Percentiles rank a stretch among this genome's conserved stretches.
These are phyloP conservation scores for Globisporangium perplexum DNA, from an alignment of 352 stramenopile genomes.

Conservation along the genomic window DNA sequence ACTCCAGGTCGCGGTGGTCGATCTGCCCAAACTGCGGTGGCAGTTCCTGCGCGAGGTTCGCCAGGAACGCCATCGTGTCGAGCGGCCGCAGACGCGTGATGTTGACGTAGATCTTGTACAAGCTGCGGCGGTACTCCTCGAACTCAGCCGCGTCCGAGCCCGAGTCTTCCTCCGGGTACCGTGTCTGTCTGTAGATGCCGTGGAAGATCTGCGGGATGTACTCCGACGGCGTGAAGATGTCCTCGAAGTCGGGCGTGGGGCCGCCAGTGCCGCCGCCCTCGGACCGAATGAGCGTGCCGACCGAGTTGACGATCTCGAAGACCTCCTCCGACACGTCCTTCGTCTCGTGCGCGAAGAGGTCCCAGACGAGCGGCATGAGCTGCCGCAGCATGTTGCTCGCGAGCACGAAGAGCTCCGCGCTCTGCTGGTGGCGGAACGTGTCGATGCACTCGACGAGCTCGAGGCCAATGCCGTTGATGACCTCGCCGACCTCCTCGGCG, in stretches of 20 bases:
- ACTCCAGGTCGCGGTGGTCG: slow-evolving; percentile 59
- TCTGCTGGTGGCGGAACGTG: slow-evolving; percentile 58
- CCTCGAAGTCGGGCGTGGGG: slow-evolving; percentile 13
- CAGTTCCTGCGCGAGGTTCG: slow-evolving; percentile 51
- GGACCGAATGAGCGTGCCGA: slow-evolving; percentile 61
- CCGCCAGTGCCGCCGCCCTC: slow-evolving; percentile 19
- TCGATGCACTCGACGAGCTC: slow-evolving; percentile 81
- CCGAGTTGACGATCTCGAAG: slow-evolving; percentile 80
- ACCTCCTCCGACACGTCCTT: slow-evolving; percentile 85
- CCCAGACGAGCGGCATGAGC: slow-evolving; percentile 80
- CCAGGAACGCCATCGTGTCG: slow-evolving; percentile 63
- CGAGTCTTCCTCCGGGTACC: slow-evolving; percentile 64
- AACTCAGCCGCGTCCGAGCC: slow-evolving; percentile 81
- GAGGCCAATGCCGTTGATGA: slow-evolving; percentile 77
- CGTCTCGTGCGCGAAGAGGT: slow-evolving; percentile 72
- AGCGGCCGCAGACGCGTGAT: slow-evolving; percentile 67
- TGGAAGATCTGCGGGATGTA: slow-evolving; percentile 78
- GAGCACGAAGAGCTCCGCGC: slow-evolving; percentile 34
- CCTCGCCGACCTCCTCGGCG: slow-evolving; percentile 72
- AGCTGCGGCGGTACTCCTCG: slow-evolving; percentile 74
- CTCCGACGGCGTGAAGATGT: slow-evolving; percentile 69
- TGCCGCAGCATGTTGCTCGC: slow-evolving; percentile 53
- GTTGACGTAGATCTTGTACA: slow-evolving; percentile 88
- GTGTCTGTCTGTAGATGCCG: slow-evolving; percentile 79
- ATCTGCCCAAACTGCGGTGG: slow-evolving; percentile 46